Evolutionary conservation across 1,284 basidiomycete species (phyloP), one percentile per base, ranked within the genome.

Genomic region (Pisolithus thermaeus): DNA sequence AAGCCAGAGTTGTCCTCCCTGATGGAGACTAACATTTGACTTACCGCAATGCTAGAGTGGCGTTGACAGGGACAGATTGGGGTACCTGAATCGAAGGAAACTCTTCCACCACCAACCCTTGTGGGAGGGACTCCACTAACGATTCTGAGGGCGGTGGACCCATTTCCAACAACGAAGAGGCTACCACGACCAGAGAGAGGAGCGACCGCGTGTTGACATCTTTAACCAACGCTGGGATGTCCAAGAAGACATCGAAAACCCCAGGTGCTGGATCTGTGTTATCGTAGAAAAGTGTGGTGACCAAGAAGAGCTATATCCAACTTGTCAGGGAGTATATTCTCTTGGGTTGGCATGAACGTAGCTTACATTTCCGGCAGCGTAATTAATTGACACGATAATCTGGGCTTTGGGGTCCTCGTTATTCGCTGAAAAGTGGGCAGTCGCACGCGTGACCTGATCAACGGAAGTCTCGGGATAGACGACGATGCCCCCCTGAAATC

Each of bases 381-480:
- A 77, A 53, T 76, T 78, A 51, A 77, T 82, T 0, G 80, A 71
- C 0, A 77, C 71, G 39, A 85, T 74, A 18, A 82, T 72, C 2
- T 61, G 67, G 6, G 84, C 85, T 58, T 84, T 87, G 1, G 81
- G 79, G 57, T 87, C 82, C 0, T 65, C 76, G 20, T 76, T 74
- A 5, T 70, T 72, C 4, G 70, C 64, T n/a, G 71, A 58, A 61
- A 84, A 88, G n/a, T 73, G 71, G 20, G 72, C 70, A 2, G 75
- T 76, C 0, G 83, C 85, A 32, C 45, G 52, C 2, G 53, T 65
- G 9, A 67, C 38, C 39, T 65, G 55, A 35, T 65, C 58, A 14
- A 37, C 14, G 37, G 58, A 35, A 25, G 70, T 62, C 4, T 46
- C 56, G 11, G 67, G 70, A 51, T 75, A 77, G 3, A 67, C 67